These are phyloP conservation scores for Colletotrichum somersetense DNA, from an alignment of 2,329 filamentous ascomycete species.

Conservation along the genomic window DNA sequence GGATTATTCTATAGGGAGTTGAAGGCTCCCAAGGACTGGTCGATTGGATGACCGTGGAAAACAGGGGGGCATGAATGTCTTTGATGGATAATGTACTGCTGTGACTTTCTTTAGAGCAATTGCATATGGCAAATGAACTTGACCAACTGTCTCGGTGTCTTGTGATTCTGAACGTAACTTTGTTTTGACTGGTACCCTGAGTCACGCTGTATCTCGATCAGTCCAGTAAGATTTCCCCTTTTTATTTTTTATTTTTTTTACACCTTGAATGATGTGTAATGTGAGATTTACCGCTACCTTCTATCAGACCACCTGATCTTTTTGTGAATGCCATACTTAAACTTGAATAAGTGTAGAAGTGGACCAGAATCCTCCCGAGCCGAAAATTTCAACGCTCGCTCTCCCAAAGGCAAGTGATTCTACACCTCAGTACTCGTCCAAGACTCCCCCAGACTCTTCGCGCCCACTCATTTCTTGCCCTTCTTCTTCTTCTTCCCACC, in stretches of 20 bases:
- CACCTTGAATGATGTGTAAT: neutral
- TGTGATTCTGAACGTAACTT: neutral
- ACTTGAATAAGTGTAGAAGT: neutral
- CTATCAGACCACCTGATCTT: neutral
- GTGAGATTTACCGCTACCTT: neutral
- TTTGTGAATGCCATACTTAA: neutral
- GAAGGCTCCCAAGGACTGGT: constrained; percentile 30
- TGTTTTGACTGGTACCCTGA: neutral
- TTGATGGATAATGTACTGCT: constrained; percentile 39
- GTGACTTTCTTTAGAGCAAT: constrained; percentile 32
- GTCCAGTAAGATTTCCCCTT: neutral
- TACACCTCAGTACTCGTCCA: neutral
- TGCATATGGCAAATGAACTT: constrained; percentile 20
- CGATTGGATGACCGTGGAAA: constrained; percentile 39
- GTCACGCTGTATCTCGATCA: too few relatives aligned
- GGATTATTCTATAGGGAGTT: constrained; percentile 35
- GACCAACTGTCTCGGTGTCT: neutral
- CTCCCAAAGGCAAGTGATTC: neutral
- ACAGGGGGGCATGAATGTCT: constrained; percentile 40
- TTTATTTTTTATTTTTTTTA: neutral
- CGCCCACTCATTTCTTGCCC: constrained; percentile 71
- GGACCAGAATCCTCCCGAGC: neutral
- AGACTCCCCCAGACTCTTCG: neutral
- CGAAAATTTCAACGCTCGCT: neutral
- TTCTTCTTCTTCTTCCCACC: constrained; percentile 78